Base-by-base conservation (phyloP, 2,329 filamentous ascomycete species). In the Colletotrichum abscissum region DNA sequence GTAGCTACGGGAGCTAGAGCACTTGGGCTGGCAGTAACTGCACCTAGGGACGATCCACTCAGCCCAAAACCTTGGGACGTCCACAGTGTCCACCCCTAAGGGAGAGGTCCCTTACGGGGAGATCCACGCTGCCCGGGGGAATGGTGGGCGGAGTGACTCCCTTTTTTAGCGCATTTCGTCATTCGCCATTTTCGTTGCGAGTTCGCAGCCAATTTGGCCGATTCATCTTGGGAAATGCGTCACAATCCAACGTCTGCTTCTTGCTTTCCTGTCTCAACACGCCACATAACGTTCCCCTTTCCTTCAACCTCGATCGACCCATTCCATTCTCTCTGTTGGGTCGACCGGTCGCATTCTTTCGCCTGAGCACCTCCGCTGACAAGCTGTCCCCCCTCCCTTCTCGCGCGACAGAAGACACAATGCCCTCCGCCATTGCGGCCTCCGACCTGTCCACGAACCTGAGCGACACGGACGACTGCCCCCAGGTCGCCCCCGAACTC, bases 401-500 rank as follows among this genome's bases (percentile, higher is more conserved):
- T 12, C 33, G 26, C 54, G 24, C 60, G 42, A 55, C 60, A 75
- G 74, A 74, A 59, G 72, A 69, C 69, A 74, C 72, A 30, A 76
- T 75, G 74, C 73, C 70, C 11, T 75, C 73, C 57, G 62, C 67
- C 14, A 28, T 69, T 24, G 71, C 62, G 49, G 58, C 75, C 52
- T 74, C 74, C 46, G 75, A 75, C 38, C 74, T 75, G 4, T 73
- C 74, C n/a, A 66, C 73, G 60, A 74, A 55, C 30, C 63, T 75
- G 24, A 75, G 68, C 74, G 74, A 75, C 42, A 69, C 74, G 8
- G 75, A 75, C 69, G 79, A 75, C 68, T 78, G 77, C 74, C 71
- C 78, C 57, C 78, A 79, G 59, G 56, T 76, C 19, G 76, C 80
- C 6, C 94, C 94, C n/a, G 88, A 90, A 67, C 88, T 95, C 58